phyloP scores from a whole-genome alignment of 805 yeast species.

The Tetrapisispora pingtungensis region DNA sequence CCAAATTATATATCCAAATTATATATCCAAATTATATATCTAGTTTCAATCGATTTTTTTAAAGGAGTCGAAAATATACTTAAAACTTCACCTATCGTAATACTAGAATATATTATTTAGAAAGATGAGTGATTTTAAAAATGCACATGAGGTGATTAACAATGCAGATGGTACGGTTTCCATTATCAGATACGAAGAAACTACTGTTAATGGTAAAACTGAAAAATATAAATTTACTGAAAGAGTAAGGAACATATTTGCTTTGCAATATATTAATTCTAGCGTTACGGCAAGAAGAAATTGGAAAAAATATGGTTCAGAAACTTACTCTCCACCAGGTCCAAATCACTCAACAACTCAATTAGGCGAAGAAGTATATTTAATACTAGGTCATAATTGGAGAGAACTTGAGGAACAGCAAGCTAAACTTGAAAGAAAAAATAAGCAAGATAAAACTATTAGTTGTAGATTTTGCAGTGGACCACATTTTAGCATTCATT shows the following conservation, averaged over 20 bases:
- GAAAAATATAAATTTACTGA: conserved; percentile 83
- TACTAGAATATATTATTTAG: no score
- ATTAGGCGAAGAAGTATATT: conserved; percentile 71
- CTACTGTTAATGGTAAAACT: conserved; percentile 50
- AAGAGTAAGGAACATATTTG: conserved; percentile 62
- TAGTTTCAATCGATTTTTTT: no score
- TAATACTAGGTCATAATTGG: conserved; percentile 67
- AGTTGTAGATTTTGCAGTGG: conserved; percentile 90
- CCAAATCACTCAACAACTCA: conserved; percentile 85
- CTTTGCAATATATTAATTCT: conserved; percentile 73
- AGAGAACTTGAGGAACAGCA: conserved; percentile 66
- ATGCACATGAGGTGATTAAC: conserved; percentile 45
- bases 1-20: no score
- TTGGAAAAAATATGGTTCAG: conserved; percentile 85
- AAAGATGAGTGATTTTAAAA: not conserved
- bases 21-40: no score
- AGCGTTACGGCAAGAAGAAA: conserved; percentile 73
- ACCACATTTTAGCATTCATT: conserved; percentile 82
- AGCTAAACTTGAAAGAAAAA: conserved; percentile 35
- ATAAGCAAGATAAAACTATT: conserved; percentile 37
- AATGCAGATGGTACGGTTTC: conserved; percentile 88
- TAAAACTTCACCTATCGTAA: no score
- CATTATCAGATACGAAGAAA: conserved; percentile 52
- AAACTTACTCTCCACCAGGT: conserved; percentile 62
- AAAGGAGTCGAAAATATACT: no score